Evolutionary conservation across 257 asterid species (phyloP), one percentile per base, ranked within the genome.

Genomic region (Lantana camara): DNA sequence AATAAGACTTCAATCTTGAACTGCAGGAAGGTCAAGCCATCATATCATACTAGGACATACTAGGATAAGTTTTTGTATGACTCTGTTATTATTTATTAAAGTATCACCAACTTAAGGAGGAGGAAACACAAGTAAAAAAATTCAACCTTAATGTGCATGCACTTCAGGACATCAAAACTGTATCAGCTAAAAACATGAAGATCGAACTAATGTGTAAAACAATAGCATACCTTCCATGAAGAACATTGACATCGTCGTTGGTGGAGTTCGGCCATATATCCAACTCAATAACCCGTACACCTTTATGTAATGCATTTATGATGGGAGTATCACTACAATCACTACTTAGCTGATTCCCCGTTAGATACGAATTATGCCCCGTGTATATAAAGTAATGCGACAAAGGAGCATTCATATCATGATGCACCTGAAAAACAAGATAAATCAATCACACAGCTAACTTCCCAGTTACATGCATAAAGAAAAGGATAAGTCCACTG

Each of bases 261-360:
- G 77, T 69, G 55, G 85, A 71, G 80, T 84, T 81, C 11, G 93
- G 89, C 94, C 94, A 85, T 67, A 85, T 76, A 77, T 85, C 94
- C 73, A 85, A 76, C 54, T 85, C 94, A 59, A 85, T 76, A 47
- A 80, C 87, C 57, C 87, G 70, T 32, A 85, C 94, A 54, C 94
- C 94, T 47, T 50, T 74, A 34, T 66, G 80, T 69, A 85, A 70
- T 42, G 94, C 94, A 21, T 65, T 68, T 60, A 82, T 51, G 23
- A 85, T 85, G 60, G 94, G 94, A 64, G 65, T 77, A 58, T 80
- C 94, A 63, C 90, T 83, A 45, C 90, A 83, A 52, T 83, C 85
- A 47, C 94, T 83, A 59, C 85, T 85, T 35, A 85, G 79, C 63
- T 85, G 90, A 65, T 85, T 85, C 69, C 91, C 91, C 5, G 86